These are phyloP conservation scores for Lasiosphaeriaceae sp. DNA, from an alignment of 495 filamentous ascomycete species.

Conservation along the genomic window DNA sequence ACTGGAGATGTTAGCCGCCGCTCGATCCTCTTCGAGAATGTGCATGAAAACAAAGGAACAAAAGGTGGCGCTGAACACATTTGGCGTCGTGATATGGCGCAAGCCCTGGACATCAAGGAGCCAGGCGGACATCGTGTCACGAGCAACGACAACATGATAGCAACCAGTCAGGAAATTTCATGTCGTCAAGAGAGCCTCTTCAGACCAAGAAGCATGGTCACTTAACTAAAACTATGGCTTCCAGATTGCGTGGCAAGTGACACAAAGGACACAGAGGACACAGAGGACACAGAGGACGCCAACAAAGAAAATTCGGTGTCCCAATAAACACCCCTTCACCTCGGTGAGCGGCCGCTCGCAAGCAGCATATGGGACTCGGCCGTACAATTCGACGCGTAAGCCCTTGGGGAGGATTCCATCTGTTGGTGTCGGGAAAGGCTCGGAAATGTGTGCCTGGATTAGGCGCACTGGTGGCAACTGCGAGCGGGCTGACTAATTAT, in stretches of 20 bases:
- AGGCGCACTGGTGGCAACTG: slow-evolving; percentile 9
- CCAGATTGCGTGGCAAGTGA: no score
- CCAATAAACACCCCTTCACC: neutral
- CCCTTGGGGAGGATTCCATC: neutral
- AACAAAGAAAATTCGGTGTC: neutral
- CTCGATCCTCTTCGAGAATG: neutral
- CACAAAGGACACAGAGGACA: no score
- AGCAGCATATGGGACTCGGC: neutral
- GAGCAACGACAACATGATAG: neutral
- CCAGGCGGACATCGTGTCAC: no score
- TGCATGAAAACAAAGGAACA: neutral
- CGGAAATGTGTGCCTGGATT: neutral
- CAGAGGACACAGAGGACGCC: no score
- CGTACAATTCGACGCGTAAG: neutral
- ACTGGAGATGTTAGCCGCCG: neutral
- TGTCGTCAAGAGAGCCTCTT: no score
- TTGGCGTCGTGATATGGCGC: no score
- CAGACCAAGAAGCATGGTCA: no score
- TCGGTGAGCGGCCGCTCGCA: slow-evolving; percentile 5
- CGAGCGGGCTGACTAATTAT: no score
- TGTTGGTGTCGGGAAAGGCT: neutral
- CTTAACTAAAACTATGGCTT: no score
- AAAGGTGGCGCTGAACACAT: no score
- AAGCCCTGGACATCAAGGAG: no score
- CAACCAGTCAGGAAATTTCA: neutral